Conservation (phyloP, 495 filamentous ascomycete genomes). For the Neohortaea acidophila region DNA sequence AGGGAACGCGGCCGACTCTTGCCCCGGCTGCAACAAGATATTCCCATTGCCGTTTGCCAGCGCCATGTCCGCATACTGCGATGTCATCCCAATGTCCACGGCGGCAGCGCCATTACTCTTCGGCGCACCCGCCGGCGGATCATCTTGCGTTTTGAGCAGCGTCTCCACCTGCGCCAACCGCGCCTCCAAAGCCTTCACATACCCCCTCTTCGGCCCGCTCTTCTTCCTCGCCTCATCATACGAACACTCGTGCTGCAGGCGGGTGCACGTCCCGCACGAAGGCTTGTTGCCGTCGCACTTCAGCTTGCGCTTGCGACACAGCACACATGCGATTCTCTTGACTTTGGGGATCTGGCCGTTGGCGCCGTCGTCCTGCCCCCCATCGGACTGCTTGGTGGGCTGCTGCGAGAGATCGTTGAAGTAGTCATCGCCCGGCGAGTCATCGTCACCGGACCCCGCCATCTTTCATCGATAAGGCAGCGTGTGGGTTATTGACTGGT, state of each 20-base stretch:
- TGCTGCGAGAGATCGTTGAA: slow-evolving; percentile 44
- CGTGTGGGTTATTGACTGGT: too few species aligned
- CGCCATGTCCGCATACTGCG: not conserved
- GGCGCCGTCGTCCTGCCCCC: slow-evolving; percentile 32
- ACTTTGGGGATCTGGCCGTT: slow-evolving; percentile 57
- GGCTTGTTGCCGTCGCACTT: slow-evolving; percentile 65
- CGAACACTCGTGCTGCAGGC: slow-evolving; percentile 77
- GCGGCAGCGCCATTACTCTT: slow-evolving; percentile 2
- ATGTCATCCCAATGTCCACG: not conserved
- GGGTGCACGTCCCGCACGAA: slow-evolving; percentile 81
- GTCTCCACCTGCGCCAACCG: slow-evolving; percentile 83
- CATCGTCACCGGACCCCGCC: slow-evolving; percentile 5
- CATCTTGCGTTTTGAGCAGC: slow-evolving; percentile 60
- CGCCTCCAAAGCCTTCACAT: slow-evolving; percentile 94
- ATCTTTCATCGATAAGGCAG: too few species aligned
- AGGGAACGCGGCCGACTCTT: slow-evolving; percentile 1
- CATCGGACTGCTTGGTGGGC: slow-evolving; percentile 17
- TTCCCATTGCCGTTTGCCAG: slow-evolving; percentile 1
- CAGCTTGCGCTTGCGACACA: slow-evolving; percentile 87
- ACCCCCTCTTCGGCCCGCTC: slow-evolving; percentile 93
- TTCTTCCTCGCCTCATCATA: slow-evolving; percentile 96
- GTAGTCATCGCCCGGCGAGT: slow-evolving; percentile 29
- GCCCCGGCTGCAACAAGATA: slow-evolving; percentile 4
- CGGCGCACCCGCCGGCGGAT: slow-evolving; percentile 11
- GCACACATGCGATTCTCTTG: slow-evolving; percentile 91